Percentiles rank a stretch among this genome's conserved stretches.
These are phyloP conservation scores for Limnanthes douglasii DNA, from an alignment of 345 rosid genomes.

Conservation along the genomic window DNA sequence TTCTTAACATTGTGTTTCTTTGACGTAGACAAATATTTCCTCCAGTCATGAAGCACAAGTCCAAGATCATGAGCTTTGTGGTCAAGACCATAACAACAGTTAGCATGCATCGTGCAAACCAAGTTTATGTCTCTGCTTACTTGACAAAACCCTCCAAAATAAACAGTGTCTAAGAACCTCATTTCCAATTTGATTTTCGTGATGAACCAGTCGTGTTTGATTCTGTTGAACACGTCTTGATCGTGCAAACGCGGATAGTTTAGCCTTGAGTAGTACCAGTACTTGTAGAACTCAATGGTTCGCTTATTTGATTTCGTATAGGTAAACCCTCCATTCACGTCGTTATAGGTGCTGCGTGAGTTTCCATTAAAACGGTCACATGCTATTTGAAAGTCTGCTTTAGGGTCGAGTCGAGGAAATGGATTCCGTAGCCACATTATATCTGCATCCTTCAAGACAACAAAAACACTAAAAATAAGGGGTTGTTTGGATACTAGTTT, in stretches of 20 bases:
- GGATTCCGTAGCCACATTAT: conserved; percentile 74
- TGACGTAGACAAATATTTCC: conserved; percentile 18
- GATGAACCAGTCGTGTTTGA: conserved; percentile 26
- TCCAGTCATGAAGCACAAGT: conserved; percentile 53
- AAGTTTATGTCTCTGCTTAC: conserved; percentile 30
- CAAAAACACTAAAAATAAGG: no score
- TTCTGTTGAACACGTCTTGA: conserved; percentile 65
- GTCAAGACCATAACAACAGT: conserved; percentile 58
- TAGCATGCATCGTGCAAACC: conserved; percentile 79
- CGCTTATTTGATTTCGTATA: conserved; percentile 39
- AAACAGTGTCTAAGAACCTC: conserved; percentile 51
- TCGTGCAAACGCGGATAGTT: conserved; percentile 38
- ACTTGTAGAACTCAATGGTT: conserved; percentile 47
- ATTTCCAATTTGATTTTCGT: conserved; percentile 22
- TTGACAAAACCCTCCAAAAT: conserved; percentile 66
- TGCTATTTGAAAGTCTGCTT: conserved; percentile 75
- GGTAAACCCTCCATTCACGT: conserved; percentile 61
- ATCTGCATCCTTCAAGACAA: conserved; percentile 93
- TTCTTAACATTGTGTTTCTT: conserved; percentile 5
- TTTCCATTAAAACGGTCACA: conserved; percentile 42
- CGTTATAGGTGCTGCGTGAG: conserved; percentile 19
- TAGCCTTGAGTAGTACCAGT: conserved; percentile 43
- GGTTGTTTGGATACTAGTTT: no score
- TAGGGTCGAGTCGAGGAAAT: conserved; percentile 34
- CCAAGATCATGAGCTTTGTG: conserved; percentile 43